These are phyloP conservation scores for Gamarada debralockiae DNA, from an alignment of 495 filamentous ascomycete genomes.

Conservation along the genomic window DNA sequence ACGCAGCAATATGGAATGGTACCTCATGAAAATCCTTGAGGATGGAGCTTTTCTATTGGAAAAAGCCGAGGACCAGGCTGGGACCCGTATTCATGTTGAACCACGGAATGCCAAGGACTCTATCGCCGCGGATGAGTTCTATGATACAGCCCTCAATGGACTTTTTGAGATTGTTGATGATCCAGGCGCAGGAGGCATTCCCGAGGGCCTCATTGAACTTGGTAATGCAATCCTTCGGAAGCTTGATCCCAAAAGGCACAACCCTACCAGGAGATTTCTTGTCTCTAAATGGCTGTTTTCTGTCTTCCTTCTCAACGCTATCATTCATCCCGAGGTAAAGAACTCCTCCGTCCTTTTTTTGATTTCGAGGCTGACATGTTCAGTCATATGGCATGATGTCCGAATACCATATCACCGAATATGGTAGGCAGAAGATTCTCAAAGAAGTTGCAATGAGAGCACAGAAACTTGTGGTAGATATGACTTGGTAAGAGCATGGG, in stretches of 20 bases:
- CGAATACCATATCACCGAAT: constrained; percentile 87
- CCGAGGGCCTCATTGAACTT: constrained; percentile 76
- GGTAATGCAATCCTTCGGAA: constrained; percentile 77
- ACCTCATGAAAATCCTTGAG: constrained; percentile 88
- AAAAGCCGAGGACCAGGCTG: constrained; percentile 63
- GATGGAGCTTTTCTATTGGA: constrained; percentile 89
- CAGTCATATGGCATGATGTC: constrained; percentile 82
- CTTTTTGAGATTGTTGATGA: constrained; percentile 86
- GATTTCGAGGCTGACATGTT: constrained; percentile 26
- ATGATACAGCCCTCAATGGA: constrained; percentile 71
- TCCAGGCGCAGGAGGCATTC: constrained; percentile 74
- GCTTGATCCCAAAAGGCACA: constrained; percentile 66
- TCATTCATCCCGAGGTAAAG: constrained; percentile 85
- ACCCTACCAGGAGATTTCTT: constrained; percentile 71
- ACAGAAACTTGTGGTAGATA: constrained; percentile 67
- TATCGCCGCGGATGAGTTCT: constrained; percentile 86
- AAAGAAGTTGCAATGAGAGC: constrained; percentile 75
- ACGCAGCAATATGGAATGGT: constrained; percentile 83
- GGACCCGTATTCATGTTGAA: constrained; percentile 61
- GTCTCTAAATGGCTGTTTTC: constrained; percentile 91
- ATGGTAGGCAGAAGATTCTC: constrained; percentile 83
- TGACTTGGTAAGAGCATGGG: constrained; percentile 49
- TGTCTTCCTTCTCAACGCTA: constrained; percentile 75
- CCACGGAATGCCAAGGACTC: constrained; percentile 62
- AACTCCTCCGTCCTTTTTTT: background rate